phyloP scores from a whole-genome alignment of 2,329 filamentous ascomycete genomes.

The Aspergillus sp. region DNA sequence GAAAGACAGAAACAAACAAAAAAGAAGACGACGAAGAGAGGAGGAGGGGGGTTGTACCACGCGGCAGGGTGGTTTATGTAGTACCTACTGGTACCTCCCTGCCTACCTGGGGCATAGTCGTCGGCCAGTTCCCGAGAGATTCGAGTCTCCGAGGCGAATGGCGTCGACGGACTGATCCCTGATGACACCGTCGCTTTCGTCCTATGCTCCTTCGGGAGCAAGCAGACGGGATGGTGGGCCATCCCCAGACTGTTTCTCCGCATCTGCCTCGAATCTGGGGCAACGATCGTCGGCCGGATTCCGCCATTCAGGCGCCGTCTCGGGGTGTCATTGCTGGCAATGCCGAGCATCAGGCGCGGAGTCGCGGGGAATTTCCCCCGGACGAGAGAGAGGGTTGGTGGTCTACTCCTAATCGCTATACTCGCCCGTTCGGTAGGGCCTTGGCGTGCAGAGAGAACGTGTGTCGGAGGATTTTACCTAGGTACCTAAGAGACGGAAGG shows the following conservation, averaged over 20 bases:
- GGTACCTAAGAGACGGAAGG: background rate
- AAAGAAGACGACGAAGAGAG: background rate
- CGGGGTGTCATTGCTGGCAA: conserved; percentile 5
- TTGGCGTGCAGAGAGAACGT: background rate
- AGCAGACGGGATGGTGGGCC: too few relatives aligned
- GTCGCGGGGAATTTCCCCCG: too few relatives aligned
- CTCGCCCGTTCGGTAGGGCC: background rate
- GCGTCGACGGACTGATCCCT: background rate
- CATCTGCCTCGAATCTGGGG: conserved; percentile 11
- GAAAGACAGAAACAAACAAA: background rate
- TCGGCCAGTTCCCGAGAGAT: too few relatives aligned
- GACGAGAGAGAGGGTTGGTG: background rate
- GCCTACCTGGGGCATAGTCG: too few relatives aligned
- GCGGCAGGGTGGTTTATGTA: background rate
- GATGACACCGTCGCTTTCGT: background rate
- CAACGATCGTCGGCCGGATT: conserved; percentile 14
- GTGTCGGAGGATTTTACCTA: background rate
- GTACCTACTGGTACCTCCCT: too few relatives aligned
- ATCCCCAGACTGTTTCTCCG: conserved; percentile 9
- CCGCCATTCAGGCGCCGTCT: conserved; percentile 13
- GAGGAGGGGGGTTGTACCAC: background rate
- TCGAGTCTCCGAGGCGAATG: too few relatives aligned
- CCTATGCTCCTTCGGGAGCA: background rate
- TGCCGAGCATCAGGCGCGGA: background rate
- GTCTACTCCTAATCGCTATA: background rate